Conservation (phyloP, 345 rosid species). For the Euphorbia lathyris region DNA sequence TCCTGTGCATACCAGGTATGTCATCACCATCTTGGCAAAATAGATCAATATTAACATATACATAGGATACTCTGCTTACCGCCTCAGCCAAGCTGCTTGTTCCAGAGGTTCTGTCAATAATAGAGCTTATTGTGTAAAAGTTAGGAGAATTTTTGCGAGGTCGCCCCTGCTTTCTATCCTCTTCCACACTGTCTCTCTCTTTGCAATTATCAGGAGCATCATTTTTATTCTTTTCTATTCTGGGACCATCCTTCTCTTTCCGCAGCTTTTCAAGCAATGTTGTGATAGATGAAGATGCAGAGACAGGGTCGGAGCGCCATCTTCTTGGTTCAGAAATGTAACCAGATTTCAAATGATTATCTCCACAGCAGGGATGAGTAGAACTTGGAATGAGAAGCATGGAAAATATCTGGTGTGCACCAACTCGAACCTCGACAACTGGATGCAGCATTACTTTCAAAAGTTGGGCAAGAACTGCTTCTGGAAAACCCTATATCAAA, state of each 20-base stretch:
- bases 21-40: constrained; percentile 1
- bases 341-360: constrained; percentile 54
- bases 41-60: not conserved
- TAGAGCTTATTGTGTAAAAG: constrained; percentile 64
- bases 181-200: constrained; percentile 39
- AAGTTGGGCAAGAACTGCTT: constrained; percentile 72
- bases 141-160: constrained; percentile 54
- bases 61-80: constrained; percentile 27
- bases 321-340: constrained; percentile 57
- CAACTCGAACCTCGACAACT: constrained; percentile 75
- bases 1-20: constrained; percentile 43
- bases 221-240: constrained; percentile 42
- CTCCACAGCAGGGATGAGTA: constrained; percentile 42
- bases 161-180: constrained; percentile 48
- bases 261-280: constrained; percentile 83
- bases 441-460: constrained; percentile 86
- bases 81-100: constrained; percentile 44
- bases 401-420: constrained; percentile 83
- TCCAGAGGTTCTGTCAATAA: constrained; percentile 57
- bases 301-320: constrained; percentile 60
- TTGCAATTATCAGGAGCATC: constrained; percentile 42
- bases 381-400: constrained; percentile 70
- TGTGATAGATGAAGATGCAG: constrained; percentile 69
- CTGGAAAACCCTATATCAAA: constrained; percentile 67
- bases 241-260: constrained; percentile 62